phyloP scores from a whole-genome alignment of 2,329 filamentous ascomycete genomes.

The Iodosphaeria phyllophila region DNA sequence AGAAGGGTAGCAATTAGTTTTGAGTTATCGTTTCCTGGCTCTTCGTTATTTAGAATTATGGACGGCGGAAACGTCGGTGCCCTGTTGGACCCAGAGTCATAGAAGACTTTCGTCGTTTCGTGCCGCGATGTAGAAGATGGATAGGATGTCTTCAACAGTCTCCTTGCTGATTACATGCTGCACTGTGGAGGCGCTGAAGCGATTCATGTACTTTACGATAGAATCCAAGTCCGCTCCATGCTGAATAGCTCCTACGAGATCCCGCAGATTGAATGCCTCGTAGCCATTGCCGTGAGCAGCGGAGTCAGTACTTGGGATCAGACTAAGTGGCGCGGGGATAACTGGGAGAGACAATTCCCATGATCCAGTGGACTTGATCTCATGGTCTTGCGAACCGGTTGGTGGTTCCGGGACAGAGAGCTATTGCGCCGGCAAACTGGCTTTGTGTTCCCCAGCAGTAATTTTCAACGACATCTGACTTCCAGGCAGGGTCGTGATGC shows the following conservation, averaged over 20 bases:
- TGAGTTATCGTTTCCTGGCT: slow-evolving; percentile 3
- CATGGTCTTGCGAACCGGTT: too few relatives aligned
- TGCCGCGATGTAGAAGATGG: slow-evolving; percentile 8
- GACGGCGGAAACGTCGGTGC: slow-evolving; percentile 6
- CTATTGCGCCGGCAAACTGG: too few relatives aligned
- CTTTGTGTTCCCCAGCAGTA: too few relatives aligned
- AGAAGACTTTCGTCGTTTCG: slow-evolving; percentile 6
- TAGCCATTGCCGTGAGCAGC: too few relatives aligned
- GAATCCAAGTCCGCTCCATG: neutral
- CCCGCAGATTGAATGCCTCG: neutral
- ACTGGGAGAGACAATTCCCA: too few relatives aligned
- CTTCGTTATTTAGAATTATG: slow-evolving; percentile 5
- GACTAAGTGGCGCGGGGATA: too few relatives aligned
- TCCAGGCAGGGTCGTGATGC: too few relatives aligned
- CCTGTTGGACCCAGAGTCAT: slow-evolving; percentile 6
- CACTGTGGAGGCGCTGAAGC: slow-evolving; percentile 2
- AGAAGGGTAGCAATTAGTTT: slow-evolving; percentile 5
- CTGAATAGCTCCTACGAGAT: slow-evolving; percentile 1
- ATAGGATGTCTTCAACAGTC: slow-evolving; percentile 6
- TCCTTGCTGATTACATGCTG: slow-evolving; percentile 4
- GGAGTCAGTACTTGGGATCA: too few relatives aligned
- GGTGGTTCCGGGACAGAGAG: too few relatives aligned
- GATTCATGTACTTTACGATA: slow-evolving; percentile 4
- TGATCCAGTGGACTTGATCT: too few relatives aligned
- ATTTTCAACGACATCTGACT: too few relatives aligned